Evolutionary conservation across 345 rosid species (phyloP), one percentile per base, ranked within the genome.

Genomic region (Ailanthus altissimus): DNA sequence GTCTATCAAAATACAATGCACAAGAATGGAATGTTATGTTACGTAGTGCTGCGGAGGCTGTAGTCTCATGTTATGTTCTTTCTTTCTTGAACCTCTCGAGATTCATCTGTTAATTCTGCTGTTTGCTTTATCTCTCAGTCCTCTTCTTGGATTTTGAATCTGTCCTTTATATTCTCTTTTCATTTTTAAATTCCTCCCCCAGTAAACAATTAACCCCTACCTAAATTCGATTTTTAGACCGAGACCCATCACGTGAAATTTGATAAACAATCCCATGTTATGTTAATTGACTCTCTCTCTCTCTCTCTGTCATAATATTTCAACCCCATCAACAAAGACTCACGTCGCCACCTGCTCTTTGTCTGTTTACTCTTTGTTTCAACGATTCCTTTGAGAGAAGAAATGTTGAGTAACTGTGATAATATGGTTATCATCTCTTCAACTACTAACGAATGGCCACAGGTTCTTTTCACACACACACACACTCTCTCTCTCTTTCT

Each of bases 321-420:
- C 79, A 74, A 76, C 46, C 73, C 76, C 83, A 63, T 75, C 78
- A 81, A 86, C 78, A 81, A 75, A 77, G 86, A 80, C 87, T 80
- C 83, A 69, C 77, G 86, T 83, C 87, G 86, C 88, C 89, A 89
- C 90, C 91, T 85, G 87, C 88, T 86, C 78, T 80, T 89, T 88
- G 97, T 90, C 91, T 81, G 81, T 81, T 87, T 84, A 79, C 89
- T 84, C 88, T 81, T 85, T 83, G 98, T 87, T 85, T 90, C 85
- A 80, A 83, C 78, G 84, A 89, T 85, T 86, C 90, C 82, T 72
- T 76, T 79, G 81, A 73, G 66, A 77, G 81, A 76, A 81, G 79
- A 86, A 86, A 90, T 90, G 90, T 75, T 82, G 82, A 82, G 89
- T 63, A 83, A 83, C 88, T 85, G 79, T 76, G 91, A 89, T 85